Evolutionary conservation across 345 rosid genomes (phyloP).

Genomic region (Psidium friedrichsthalianum): DNA sequence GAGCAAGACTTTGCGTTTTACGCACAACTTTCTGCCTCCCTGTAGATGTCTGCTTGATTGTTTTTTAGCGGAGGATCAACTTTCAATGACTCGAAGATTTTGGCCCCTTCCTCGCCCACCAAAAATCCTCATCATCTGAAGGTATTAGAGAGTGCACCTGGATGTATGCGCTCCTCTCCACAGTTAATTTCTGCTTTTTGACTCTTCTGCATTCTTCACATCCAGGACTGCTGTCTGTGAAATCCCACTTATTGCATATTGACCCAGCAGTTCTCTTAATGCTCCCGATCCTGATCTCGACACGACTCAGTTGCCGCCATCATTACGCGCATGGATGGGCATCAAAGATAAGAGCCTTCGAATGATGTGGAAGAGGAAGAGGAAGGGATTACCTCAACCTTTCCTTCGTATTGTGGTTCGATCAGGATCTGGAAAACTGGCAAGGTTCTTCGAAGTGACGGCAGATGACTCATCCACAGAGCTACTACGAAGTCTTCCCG

Average conservation of each 20-base stretch:
- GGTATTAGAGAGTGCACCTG: slow-evolving; percentile 55
- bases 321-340: too few species aligned
- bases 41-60: slow-evolving; percentile 59
- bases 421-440: too few species aligned
- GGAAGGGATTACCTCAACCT: too few species aligned
- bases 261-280: slow-evolving; percentile 49
- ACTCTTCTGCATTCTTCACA: slow-evolving; percentile 89
- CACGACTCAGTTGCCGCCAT: too few species aligned
- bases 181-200: slow-evolving; percentile 49
- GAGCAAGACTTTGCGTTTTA: slow-evolving; percentile 85
- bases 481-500: too few species aligned
- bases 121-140: slow-evolving; percentile 80
- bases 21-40: slow-evolving; percentile 86
- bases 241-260: slow-evolving; percentile 31
- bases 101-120: slow-evolving; percentile 86
- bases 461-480: too few species aligned
- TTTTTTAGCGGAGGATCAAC: slow-evolving; percentile 56
- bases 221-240: slow-evolving; percentile 55
- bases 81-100: slow-evolving; percentile 49
- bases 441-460: too few species aligned
- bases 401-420: too few species aligned
- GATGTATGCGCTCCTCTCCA: slow-evolving; percentile 53
- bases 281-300: too few species aligned
- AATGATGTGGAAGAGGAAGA: too few species aligned
- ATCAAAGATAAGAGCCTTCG: too few species aligned